phyloP scores from a whole-genome alignment of 2,329 filamentous ascomycete species.

The Stenocarpella maydis region DNA sequence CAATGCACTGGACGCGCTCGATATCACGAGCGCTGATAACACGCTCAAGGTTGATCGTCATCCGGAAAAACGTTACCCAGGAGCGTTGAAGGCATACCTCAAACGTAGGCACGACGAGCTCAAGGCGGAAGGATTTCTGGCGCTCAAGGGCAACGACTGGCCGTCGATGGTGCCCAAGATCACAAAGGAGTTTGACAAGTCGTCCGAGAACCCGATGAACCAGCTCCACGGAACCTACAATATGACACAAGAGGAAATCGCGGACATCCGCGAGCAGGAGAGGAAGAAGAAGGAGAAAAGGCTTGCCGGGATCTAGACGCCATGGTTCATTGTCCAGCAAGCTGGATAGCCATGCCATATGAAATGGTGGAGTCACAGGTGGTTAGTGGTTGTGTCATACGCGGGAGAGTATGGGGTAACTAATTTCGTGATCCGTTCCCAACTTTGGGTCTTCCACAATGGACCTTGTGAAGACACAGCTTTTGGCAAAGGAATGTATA shows the following conservation, averaged over 20 bases:
- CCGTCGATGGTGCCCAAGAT: neutral
- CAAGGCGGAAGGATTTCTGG: slow-evolving; percentile 58
- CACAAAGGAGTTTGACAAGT: slow-evolving; percentile 85
- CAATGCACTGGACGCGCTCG: slow-evolving; percentile 88
- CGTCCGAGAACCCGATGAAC: slow-evolving; percentile 95
- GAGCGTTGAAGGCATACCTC: slow-evolving; percentile 77
- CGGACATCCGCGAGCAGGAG: slow-evolving; percentile 70
- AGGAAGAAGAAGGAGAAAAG: slow-evolving; percentile 78
- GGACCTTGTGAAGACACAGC: too few relatives aligned
- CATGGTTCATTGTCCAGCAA: neutral
- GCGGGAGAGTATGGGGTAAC: too few relatives aligned
- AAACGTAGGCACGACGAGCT: slow-evolving; percentile 50
- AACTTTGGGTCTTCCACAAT: too few relatives aligned
- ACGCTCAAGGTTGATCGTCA: slow-evolving; percentile 82
- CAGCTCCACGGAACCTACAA: slow-evolving; percentile 81
- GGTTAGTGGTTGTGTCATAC: too few relatives aligned
- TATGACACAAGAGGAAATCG: slow-evolving; percentile 78
- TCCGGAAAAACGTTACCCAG: slow-evolving; percentile 86
- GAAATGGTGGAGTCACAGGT: neutral
- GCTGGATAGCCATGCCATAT: too few relatives aligned
- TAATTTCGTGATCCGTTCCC: too few relatives aligned
- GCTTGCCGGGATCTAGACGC: slow-evolving; percentile 53
- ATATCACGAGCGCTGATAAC: slow-evolving; percentile 61
- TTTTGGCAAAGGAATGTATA: too few relatives aligned
- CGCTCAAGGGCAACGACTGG: neutral